Evolutionary conservation across 768 basidiomycete genomes (phyloP).

Genomic region (Lactifluus echinatus): DNA sequence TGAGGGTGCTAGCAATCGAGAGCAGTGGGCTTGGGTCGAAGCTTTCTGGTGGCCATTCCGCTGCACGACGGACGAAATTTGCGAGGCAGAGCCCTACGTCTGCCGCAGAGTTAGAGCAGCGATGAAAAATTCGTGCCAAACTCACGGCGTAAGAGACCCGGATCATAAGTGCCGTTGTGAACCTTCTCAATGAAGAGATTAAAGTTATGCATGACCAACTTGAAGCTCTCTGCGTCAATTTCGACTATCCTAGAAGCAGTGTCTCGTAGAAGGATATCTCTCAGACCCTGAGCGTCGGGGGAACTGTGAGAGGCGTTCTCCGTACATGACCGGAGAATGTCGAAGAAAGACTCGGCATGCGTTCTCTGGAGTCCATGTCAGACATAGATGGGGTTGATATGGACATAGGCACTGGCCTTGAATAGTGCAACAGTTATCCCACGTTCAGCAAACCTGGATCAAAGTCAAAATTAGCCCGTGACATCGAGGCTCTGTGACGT

Average conservation of each 20-base stretch:
- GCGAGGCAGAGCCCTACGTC: constrained; percentile 50
- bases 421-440: constrained; percentile 51
- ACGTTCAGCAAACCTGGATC: constrained; percentile 43
- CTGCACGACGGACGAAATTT: constrained; percentile 45
- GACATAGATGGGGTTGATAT: neutral
- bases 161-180: constrained; percentile 43
- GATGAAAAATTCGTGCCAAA: neutral
- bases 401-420: constrained; percentile 35
- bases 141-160: constrained; percentile 48
- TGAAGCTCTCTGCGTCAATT: constrained; percentile 41
- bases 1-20: constrained; percentile 39
- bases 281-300: constrained; percentile 23
- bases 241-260: constrained; percentile 38
- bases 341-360: constrained; percentile 3
- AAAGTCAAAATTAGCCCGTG: constrained; percentile 4
- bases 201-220: constrained; percentile 50
- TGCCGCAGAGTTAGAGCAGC: constrained; percentile 23
- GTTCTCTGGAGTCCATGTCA: constrained; percentile 8
- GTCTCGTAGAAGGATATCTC: constrained; percentile 32
- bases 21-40: constrained; percentile 54
- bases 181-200: constrained; percentile 49
- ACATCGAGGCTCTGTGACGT: constrained; percentile 28
- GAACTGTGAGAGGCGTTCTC: neutral
- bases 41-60: constrained; percentile 40
- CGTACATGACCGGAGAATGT: constrained; percentile 11